Base-by-base conservation (phyloP, 1,284 basidiomycete genomes). In the Ustilago crameri region DNA sequence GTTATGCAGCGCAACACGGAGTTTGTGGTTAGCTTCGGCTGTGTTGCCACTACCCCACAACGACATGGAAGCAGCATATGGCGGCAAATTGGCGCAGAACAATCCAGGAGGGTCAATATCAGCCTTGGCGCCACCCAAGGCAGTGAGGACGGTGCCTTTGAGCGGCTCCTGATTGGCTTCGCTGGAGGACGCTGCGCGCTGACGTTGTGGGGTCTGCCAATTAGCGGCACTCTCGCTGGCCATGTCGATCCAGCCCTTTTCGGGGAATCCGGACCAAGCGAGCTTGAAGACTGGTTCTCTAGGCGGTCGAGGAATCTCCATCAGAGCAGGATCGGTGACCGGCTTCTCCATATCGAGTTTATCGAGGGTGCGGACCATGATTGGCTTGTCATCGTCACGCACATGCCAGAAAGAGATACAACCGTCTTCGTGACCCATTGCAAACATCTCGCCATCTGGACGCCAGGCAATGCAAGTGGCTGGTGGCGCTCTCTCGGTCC, bases 241-340 rank as follows among this genome's bases (percentile, higher is more conserved):
- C 57, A 64, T 59, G 22, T 68, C 61, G 20, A 73, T 65, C 80
- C 80, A 82, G 34, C 69, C 53, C 48, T 76, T 70, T 23, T 66
- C 69, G 1, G 79, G 74, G 30, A 82, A 82, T 24, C 66, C 75
- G 22, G 84, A 80, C 94, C 94, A 96, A 0, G 90, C 86, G 5
- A 96, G 86, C 82, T 93, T 93, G 87, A 92, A 95, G 43, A 97
- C 89, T 1, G 93, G 92, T 81, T 95, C 93, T 15, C 66, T 69
- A 3, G 60, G 61, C 2, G 58, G 66, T 5, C 55, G 56, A 40
- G 51, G 50, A 2, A 37, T 18, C 18, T 74, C 60, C 42, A 67
- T 35, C 9, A 58, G 32, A 15, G 48, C 35, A 5, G 53, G 48
- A 35, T 62, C 48, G 27, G 49, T 44, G n/a, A 61, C 51, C 1